Evolutionary conservation across 1,139 yeast species (phyloP).

Genomic region (Candida dubliniensis): DNA sequence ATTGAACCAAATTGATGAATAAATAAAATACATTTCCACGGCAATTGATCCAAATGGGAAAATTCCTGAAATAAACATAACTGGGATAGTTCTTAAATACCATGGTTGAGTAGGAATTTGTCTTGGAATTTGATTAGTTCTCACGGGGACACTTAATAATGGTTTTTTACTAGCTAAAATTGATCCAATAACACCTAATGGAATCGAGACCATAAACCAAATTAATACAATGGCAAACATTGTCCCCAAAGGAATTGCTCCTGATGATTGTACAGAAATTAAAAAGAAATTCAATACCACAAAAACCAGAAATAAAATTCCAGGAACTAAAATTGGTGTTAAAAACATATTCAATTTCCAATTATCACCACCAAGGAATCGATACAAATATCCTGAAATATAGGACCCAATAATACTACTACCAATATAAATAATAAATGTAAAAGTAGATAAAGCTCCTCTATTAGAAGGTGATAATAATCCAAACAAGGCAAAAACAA

Average conservation of each 20-base stretch:
- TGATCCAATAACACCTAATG: conserved; percentile 80
- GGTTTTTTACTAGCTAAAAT: conserved; percentile 70
- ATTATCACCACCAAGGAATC: conserved; percentile 86
- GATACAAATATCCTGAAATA: conserved; percentile 81
- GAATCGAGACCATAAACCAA: conserved; percentile 86
- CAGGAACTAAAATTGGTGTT: conserved; percentile 86
- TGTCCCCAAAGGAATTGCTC: conserved; percentile 93
- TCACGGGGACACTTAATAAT: conserved; percentile 66
- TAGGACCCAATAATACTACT: conserved; percentile 83
- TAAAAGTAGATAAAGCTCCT: conserved; percentile 87
- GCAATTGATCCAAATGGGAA: conserved; percentile 96
- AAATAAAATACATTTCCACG: conserved; percentile 87
- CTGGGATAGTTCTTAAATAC: conserved; percentile 68
- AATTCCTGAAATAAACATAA: conserved; percentile 78
- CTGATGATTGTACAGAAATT: conserved; percentile 77
- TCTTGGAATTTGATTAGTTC: conserved; percentile 92
- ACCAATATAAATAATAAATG: conserved; percentile 78
- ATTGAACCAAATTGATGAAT: conserved; percentile 92
- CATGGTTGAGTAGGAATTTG: conserved; percentile 92
- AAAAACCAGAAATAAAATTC: conserved; percentile 62
- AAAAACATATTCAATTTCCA: conserved; percentile 85
- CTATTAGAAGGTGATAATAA: conserved; percentile 91
- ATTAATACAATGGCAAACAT: conserved; percentile 76
- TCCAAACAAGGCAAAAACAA: conserved; percentile 84
- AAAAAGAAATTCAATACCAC: conserved; percentile 79